Conservation (phyloP, 345 rosid species). For the Gossypium turneri region DNA sequence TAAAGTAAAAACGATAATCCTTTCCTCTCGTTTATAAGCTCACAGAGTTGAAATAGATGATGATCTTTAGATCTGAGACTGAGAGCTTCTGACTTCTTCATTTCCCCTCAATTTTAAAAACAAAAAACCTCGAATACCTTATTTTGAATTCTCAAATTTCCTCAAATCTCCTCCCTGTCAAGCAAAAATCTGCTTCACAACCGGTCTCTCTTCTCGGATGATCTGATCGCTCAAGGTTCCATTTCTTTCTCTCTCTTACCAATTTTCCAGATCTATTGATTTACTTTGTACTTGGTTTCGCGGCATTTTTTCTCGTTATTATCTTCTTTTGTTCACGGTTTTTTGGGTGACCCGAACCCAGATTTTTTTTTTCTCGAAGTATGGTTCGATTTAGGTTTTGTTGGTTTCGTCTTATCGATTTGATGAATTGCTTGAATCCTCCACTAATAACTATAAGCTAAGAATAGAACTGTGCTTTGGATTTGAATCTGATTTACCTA, state of each 20-base stretch:
- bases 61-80: slow-evolving; percentile 3
- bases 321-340: background rate
- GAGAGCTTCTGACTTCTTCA: background rate
- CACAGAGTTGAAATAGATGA: background rate
- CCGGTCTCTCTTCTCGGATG: background rate
- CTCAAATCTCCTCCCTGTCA: background rate
- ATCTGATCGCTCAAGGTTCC: slow-evolving; percentile 2
- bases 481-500: slow-evolving; percentile 7
- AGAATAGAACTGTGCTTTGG: background rate
- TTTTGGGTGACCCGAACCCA: background rate
- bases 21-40: background rate
- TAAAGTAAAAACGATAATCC: background rate
- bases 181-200: background rate
- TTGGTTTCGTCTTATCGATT: background rate
- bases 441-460: background rate
- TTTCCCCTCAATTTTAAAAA: background rate
- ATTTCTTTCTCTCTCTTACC: background rate
- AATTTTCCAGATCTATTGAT: slow-evolving; percentile 5
- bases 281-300: background rate
- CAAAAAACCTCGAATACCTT: background rate
- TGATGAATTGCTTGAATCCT: background rate
- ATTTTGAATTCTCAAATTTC: background rate
- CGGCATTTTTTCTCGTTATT: background rate
- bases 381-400: background rate
- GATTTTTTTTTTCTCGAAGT: background rate